phyloP scores from a whole-genome alignment of 2,329 filamentous ascomycete genomes.

The Dactylellina sp. region DNA sequence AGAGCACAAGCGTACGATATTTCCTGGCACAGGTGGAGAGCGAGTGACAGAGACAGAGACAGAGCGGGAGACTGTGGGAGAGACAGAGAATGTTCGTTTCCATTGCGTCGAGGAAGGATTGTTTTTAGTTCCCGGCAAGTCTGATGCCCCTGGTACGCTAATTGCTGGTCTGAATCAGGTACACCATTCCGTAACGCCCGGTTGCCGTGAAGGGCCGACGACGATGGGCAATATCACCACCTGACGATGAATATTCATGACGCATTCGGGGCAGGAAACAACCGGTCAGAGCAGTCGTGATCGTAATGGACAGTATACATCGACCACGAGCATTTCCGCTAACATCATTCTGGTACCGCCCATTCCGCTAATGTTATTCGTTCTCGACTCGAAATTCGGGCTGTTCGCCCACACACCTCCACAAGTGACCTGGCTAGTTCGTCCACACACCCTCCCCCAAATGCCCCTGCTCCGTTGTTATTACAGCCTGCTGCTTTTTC shows the following conservation, averaged over 20 bases:
- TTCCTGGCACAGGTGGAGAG: conserved; percentile 14
- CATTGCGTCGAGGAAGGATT: conserved; percentile 45
- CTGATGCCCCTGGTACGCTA: conserved; percentile 4
- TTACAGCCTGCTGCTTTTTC: conserved; percentile 42
- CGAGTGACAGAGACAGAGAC: too few species aligned
- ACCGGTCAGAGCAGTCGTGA: too few species aligned
- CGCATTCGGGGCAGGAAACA: too few species aligned
- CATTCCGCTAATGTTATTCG: conserved; percentile 54
- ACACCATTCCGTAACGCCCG: conserved; percentile 22
- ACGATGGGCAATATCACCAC: conserved; percentile 17
- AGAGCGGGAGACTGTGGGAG: too few species aligned
- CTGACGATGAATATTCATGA: too few species aligned
- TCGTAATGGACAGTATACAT: too few species aligned
- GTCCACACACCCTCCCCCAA: conserved; percentile 20
- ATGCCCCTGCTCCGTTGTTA: conserved; percentile 37
- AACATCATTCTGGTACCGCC: conserved; percentile 41
- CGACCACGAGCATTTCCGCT: too few species aligned
- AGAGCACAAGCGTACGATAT: too few species aligned
- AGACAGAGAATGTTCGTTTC: conserved; percentile 44
- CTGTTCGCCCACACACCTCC: conserved; percentile 18
- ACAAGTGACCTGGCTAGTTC: background rate
- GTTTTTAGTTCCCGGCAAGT: conserved; percentile 38
- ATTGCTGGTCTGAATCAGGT: conserved; percentile 29
- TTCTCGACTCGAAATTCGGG: conserved; percentile 51
- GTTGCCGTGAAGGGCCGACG: conserved; percentile 19